phyloP scores from a whole-genome alignment of 1,284 basidiomycete species.

The Boletellus sp. region DNA sequence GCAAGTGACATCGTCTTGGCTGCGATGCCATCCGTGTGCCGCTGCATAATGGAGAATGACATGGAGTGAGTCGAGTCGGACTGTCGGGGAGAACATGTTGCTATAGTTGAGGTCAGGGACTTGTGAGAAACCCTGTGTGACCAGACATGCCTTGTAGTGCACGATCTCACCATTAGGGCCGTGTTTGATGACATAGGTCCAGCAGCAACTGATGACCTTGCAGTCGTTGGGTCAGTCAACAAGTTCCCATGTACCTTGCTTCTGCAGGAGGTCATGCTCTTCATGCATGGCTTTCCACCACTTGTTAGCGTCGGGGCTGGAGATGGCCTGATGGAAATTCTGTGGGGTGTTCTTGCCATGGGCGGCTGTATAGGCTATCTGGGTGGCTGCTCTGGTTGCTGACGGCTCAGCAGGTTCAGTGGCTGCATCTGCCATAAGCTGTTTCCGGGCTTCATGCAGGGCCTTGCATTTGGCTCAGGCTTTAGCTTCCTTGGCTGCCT shows the following conservation, averaged over 20 bases:
- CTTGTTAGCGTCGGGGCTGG: slow-evolving; percentile 1
- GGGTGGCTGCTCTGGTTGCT: neutral
- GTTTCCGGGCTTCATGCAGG: neutral
- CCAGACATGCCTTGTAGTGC: slow-evolving; percentile 36
- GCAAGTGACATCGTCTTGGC: slow-evolving; percentile 34
- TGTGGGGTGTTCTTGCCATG: neutral
- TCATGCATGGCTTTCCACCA: slow-evolving; percentile 33
- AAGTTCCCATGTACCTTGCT: slow-evolving; percentile 26
- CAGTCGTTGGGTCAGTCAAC: slow-evolving; percentile 17
- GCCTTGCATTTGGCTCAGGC: neutral
- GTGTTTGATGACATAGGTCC: slow-evolving; percentile 38
- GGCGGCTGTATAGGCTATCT: neutral
- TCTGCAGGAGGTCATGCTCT: slow-evolving; percentile 24
- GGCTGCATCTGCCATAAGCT: neutral
- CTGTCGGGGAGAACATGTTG: slow-evolving; percentile 36
- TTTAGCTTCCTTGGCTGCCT: neutral
- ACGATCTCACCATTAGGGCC: slow-evolving; percentile 30
- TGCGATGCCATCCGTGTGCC: slow-evolving; percentile 20
- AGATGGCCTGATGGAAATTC: neutral
- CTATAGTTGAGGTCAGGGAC: slow-evolving; percentile 41
- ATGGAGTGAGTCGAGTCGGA: slow-evolving; percentile 29
- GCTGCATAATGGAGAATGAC: slow-evolving; percentile 30
- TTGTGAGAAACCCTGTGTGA: too few species aligned
- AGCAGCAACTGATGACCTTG: slow-evolving; percentile 30
- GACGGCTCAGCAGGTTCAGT: neutral